A percentile compares a stretch with the other conserved stretches of the same genome.
Conservation (phyloP, 2,329 filamentous ascomycete species). For the Clonostachys solani region DNA sequence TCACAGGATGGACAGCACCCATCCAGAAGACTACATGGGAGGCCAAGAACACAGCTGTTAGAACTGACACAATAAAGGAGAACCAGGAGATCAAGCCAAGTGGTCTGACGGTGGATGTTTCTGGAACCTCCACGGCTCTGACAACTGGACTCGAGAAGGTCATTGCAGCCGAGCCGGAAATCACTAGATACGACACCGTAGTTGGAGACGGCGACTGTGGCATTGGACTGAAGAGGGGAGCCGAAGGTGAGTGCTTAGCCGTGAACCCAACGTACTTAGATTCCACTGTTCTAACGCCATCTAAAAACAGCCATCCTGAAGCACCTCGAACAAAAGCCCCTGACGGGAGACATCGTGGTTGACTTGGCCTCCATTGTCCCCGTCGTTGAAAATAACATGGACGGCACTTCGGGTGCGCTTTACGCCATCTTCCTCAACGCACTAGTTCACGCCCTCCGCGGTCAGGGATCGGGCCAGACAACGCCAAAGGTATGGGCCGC, state of each 20-base stretch:
- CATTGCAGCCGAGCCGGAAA: conserved; percentile 63
- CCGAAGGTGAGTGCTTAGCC: conserved; percentile 54
- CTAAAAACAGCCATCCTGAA: conserved; percentile 41
- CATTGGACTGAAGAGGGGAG: conserved; percentile 78
- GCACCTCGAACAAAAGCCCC: conserved; percentile 35
- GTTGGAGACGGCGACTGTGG: conserved; percentile 91
- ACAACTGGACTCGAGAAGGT: conserved; percentile 55
- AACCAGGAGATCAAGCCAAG: conserved; percentile 20
- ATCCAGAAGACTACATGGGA: conserved; percentile 62
- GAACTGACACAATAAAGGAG: conserved; percentile 22
- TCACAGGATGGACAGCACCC: conserved; percentile 65
- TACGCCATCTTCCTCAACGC: conserved; percentile 87
- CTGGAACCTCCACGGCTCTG: conserved; percentile 44
- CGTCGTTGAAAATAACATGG: conserved; percentile 54
- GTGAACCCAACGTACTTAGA: neutral
- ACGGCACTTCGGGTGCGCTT: conserved; percentile 57
- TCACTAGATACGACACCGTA: conserved; percentile 73
- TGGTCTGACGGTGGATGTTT: conserved; percentile 48
- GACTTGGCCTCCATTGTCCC: conserved; percentile 48
- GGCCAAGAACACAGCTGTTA: conserved; percentile 42
- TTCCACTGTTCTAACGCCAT: conserved; percentile 9
- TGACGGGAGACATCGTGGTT: conserved; percentile 47
- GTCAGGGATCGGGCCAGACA: conserved; percentile 30
- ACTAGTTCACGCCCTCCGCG: conserved; percentile 60
- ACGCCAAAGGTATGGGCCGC: conserved; percentile 46